Evolutionary conservation across 2,329 filamentous ascomycete genomes (phyloP).

Genomic region (Penicillium sp.): DNA sequence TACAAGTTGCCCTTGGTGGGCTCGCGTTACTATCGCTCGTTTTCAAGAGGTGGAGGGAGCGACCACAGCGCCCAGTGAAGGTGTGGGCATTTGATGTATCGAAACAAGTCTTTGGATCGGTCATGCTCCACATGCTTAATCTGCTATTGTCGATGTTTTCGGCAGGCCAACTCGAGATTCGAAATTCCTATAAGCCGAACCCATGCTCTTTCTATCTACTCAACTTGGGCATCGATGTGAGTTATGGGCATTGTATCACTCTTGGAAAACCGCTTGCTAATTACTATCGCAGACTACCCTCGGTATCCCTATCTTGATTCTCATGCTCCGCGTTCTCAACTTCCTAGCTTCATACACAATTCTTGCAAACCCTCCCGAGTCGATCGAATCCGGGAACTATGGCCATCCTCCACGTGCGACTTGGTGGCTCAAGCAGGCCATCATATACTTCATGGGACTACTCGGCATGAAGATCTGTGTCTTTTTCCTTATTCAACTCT

Average conservation of each 20-base stretch:
- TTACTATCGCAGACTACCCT: conserved; percentile 72
- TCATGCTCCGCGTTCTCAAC: conserved; percentile 80
- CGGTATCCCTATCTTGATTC: conserved; percentile 90
- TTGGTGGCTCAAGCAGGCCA: conserved; percentile 96
- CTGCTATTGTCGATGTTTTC: conserved; percentile 96
- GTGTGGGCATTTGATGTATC: conserved; percentile 98
- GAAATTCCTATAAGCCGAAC: conserved; percentile 69
- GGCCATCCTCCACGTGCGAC: conserved; percentile 74
- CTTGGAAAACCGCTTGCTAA: conserved; percentile 5
- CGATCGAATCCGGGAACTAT: conserved; percentile 91
- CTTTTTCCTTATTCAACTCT: conserved; percentile 81
- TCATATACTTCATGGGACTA: conserved; percentile 94
- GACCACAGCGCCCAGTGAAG: conserved; percentile 87
- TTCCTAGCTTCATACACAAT: conserved; percentile 71
- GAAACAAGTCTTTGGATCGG: conserved; percentile 94
- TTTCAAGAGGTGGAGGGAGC: conserved; percentile 89
- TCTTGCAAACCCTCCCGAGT: conserved; percentile 78
- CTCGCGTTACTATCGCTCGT: conserved; percentile 84
- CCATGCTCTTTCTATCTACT: conserved; percentile 96
- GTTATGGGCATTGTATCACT: conserved; percentile 44
- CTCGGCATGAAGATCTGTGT: conserved; percentile 97
- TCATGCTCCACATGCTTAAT: conserved; percentile 88
- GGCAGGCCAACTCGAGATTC: conserved; percentile 70
- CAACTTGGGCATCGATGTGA: conserved; percentile 92
- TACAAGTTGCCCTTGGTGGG: conserved; percentile 82